phyloP scores from a whole-genome alignment of 75 land plant species.

The Selaginella moellendorffii region DNA sequence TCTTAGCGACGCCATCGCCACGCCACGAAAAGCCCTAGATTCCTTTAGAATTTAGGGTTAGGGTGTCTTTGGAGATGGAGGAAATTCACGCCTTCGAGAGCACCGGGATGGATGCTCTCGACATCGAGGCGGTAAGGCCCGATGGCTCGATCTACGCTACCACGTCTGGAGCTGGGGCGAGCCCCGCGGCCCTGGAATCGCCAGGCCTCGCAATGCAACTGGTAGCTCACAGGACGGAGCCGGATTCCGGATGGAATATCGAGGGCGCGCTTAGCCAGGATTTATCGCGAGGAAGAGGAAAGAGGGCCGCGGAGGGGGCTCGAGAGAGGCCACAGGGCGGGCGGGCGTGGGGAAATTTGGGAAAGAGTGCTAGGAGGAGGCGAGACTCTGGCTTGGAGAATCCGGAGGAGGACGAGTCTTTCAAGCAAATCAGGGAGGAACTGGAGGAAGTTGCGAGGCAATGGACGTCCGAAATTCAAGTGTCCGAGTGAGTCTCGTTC shows the following conservation, averaged over 20 bases:
- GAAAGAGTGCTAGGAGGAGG: no score
- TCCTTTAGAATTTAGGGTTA: no score
- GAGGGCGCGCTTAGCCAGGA: background rate
- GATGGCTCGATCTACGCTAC: no score
- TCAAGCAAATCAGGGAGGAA: background rate
- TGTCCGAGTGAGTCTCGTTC: background rate
- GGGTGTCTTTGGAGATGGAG: no score
- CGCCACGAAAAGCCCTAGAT: no score
- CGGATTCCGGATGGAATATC: background rate
- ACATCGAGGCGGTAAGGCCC: background rate
- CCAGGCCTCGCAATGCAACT: no score
- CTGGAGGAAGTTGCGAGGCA: background rate
- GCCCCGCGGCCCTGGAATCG: no score
- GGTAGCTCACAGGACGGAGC: no score
- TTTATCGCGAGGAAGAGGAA: background rate
- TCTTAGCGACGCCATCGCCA: slow-evolving; percentile 59
- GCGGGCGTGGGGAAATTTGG: no score
- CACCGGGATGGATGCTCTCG: background rate
- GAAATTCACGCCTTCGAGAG: no score
- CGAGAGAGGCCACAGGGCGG: background rate
- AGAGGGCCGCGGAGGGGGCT: background rate
- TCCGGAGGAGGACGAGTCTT: background rate
- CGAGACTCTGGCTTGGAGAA: background rate
- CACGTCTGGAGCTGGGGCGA: no score
- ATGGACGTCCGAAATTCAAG: background rate